phyloP scores from a whole-genome alignment of 331 rosid genomes.

The Acacia concinna region DNA sequence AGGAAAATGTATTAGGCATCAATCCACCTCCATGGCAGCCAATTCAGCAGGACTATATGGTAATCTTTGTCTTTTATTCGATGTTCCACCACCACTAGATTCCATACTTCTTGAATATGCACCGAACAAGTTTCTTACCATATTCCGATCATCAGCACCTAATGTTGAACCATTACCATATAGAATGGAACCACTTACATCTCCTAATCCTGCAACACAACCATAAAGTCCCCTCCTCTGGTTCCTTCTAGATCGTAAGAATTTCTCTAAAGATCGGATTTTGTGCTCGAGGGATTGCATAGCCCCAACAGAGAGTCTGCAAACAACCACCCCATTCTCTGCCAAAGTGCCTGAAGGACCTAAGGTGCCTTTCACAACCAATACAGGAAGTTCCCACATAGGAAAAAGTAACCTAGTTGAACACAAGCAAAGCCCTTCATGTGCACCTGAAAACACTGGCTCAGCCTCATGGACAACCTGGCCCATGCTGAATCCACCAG shows the following conservation, averaged over 20 bases:
- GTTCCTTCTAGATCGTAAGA: slow-evolving; percentile 84
- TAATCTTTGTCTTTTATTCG: slow-evolving; percentile 86
- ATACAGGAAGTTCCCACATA: slow-evolving; percentile 91
- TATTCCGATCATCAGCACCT: slow-evolving; percentile 76
- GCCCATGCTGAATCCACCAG: slow-evolving; percentile 98
- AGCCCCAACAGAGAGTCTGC: slow-evolving; percentile 87
- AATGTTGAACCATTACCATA: slow-evolving; percentile 75
- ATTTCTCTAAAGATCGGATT: slow-evolving; percentile 79
- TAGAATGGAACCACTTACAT: slow-evolving; percentile 79
- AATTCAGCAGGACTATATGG: slow-evolving; percentile 95
- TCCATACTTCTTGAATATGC: slow-evolving; percentile 70
- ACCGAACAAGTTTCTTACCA: slow-evolving; percentile 87
- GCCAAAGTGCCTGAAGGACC: slow-evolving; percentile 54
- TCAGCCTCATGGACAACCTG: slow-evolving; percentile 99
- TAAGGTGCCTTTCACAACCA: slow-evolving; percentile 64
- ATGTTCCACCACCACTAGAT: slow-evolving; percentile 62
- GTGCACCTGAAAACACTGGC: slow-evolving; percentile 97
- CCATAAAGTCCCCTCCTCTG: slow-evolving; percentile 98
- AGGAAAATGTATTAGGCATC: slow-evolving; percentile 20
- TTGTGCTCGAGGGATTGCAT: slow-evolving; percentile 91
- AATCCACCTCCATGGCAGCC: slow-evolving; percentile 97
- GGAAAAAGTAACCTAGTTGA: slow-evolving; percentile 92
- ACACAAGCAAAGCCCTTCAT: slow-evolving; percentile 96
- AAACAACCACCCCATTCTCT: slow-evolving; percentile 68
- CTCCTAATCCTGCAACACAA: slow-evolving; percentile 95